Evolutionary conservation across 2,329 filamentous ascomycete species (phyloP).

Genomic region (Ophiognomonia clavigignenti-juglandacearum): DNA sequence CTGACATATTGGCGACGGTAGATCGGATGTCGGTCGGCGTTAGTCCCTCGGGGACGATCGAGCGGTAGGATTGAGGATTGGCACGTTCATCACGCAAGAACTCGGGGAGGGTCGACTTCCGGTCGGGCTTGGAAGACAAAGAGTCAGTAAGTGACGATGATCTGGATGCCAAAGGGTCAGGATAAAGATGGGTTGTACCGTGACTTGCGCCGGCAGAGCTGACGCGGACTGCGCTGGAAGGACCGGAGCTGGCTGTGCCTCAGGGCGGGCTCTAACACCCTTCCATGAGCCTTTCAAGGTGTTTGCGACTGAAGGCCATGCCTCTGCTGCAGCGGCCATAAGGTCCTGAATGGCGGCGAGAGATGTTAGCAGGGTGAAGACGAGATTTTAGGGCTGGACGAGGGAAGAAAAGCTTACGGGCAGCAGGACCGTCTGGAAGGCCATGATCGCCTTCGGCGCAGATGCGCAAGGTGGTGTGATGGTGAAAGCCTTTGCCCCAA

Average conservation of each 20-base stretch:
- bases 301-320: conserved; percentile 38
- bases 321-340: conserved; percentile 33
- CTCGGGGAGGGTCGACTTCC: conserved; percentile 8
- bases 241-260: too few species aligned
- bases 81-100: conserved; percentile 1
- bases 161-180: neutral
- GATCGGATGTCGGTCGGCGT: conserved; percentile 27
- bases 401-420: conserved; percentile 7
- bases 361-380: neutral
- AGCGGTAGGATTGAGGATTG: neutral
- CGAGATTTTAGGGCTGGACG: neutral
- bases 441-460: conserved; percentile 14
- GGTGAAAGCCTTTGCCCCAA: too few species aligned
- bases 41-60: conserved; percentile 17
- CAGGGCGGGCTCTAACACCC: neutral
- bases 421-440: conserved; percentile 17
- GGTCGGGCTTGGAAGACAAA: conserved; percentile 2
- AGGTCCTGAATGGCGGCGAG: conserved; percentile 32
- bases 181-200: neutral
- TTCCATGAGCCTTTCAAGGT: conserved; percentile 31
- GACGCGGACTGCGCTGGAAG: neutral
- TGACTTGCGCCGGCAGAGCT: neutral
- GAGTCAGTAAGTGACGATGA: conserved; percentile 1
- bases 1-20: conserved; percentile 26
- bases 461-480: conserved; percentile 11